Evolutionary conservation across 2,329 filamentous ascomycete genomes (phyloP).

Genomic region (Hyphodiscus sp.): DNA sequence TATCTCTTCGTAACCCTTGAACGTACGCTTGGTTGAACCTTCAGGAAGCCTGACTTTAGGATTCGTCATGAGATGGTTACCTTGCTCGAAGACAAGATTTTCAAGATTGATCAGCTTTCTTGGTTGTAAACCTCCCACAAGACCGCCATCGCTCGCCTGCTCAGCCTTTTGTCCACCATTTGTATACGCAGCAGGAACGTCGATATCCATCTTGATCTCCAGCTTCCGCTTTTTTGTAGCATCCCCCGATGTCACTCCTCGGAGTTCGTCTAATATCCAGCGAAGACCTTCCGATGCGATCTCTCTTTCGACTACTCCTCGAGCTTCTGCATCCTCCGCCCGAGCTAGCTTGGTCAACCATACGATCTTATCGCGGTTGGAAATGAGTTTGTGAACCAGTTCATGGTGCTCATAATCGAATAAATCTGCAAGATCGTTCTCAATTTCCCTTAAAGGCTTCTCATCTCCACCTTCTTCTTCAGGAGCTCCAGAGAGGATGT

Average conservation of each 20-base stretch:
- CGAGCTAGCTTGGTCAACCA: constrained; percentile 88
- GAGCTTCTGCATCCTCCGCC: constrained; percentile 72
- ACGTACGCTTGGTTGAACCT: constrained; percentile 88
- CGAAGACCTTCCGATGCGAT: constrained; percentile 86
- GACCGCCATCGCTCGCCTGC: constrained; percentile 53
- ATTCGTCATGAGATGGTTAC: constrained; percentile 99
- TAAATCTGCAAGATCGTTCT: constrained; percentile 96
- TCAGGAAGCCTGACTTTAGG: constrained; percentile 89
- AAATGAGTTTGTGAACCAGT: constrained; percentile 81
- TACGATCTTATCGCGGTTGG: constrained; percentile 88
- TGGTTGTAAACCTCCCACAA: constrained; percentile 80
- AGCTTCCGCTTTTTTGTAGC: constrained; percentile 56
- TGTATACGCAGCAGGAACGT: constrained; percentile 57
- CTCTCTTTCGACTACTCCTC: constrained; percentile 74
- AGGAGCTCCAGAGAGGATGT: constrained; percentile 71
- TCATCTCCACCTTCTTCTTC: constrained; percentile 74
- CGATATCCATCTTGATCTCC: constrained; percentile 95
- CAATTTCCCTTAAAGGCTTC: constrained; percentile 82
- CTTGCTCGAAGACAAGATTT: constrained; percentile 94
- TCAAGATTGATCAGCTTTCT: constrained; percentile 87
- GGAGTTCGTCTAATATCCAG: constrained; percentile 81
- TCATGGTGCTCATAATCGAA: constrained; percentile 97
- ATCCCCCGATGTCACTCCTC: constrained; percentile 59
- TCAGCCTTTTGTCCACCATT: constrained; percentile 44
- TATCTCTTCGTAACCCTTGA: constrained; percentile 98